Evolutionary conservation across 2,329 filamentous ascomycete species (phyloP), one percentile per base, ranked within the genome.

Genomic region (Trichophaea hybrida): DNA sequence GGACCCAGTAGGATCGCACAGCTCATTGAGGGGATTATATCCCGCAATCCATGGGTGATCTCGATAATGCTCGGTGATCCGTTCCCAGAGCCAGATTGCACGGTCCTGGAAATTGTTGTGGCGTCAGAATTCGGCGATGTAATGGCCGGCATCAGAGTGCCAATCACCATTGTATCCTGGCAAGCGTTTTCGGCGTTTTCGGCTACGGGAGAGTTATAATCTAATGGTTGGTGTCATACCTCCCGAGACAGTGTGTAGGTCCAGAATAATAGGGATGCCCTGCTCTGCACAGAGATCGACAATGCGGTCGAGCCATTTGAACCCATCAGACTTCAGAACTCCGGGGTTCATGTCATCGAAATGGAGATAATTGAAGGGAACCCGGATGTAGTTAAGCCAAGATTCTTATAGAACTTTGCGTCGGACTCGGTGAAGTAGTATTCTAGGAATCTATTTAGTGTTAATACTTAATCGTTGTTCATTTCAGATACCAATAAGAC

Each of bases 351-450:
- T 73, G 58, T 78, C 75, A 61, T 80, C 75, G 38, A 79, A 78
- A 64, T 80, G 77, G 0, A 76, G 75, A 65, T 82, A 81, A 67
- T 82, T 83, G 70, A 83, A 81, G 0, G 80, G 79, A 2, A 83
- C 70, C 0, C 80, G 75, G 2, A 82, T 72, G 67, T 78, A 82
- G 68, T 82, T 17, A 82, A 70, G 0, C 77, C 78, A 1, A 80
- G 67, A 0, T 72, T 76, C 1, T 78, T 75, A 64, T 80, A 79
- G 69, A 80, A 82, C 35, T 76, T 74, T 17, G 80, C 80, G 61
- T 83, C 80, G 0, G 73, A 72, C 13, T 79, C 77, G 5, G 76
- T 78, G 69, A 82, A 83, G 73, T 81, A 82, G 65, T 81, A 76
- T 57, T 80, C 73, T 0, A 80, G 69, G 65, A 67, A 68, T 65